Percentiles rank a stretch among this genome's conserved stretches.
These are phyloP conservation scores for Pseudozyma sp. DNA, from an alignment of 1,284 basidiomycete genomes.

Conservation along the genomic window DNA sequence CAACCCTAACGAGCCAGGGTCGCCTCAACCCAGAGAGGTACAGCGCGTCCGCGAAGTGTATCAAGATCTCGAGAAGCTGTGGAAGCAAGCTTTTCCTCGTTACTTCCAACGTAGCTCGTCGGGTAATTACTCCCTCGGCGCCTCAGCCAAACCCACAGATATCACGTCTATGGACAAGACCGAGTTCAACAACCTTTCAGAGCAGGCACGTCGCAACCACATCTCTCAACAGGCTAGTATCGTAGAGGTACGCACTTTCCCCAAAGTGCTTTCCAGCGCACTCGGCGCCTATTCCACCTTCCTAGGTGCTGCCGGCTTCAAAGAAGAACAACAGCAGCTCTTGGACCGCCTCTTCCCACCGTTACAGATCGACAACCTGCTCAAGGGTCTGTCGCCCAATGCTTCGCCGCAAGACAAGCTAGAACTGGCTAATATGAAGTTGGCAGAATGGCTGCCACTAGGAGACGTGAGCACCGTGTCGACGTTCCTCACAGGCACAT, in stretches of 20 bases:
- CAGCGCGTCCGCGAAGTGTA: conserved; percentile 20
- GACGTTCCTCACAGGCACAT: background rate
- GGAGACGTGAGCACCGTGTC: conserved; percentile 27
- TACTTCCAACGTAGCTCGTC: conserved; percentile 20
- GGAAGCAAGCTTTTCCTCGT: conserved; percentile 36
- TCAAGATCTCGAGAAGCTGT: conserved; percentile 33
- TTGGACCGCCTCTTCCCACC: conserved; percentile 34
- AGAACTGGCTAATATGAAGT: conserved; percentile 26
- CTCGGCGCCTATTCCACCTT: conserved; percentile 24
- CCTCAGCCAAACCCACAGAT: conserved; percentile 4
- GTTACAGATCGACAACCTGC: conserved; percentile 15
- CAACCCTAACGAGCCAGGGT: background rate
- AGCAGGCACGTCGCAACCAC: conserved; percentile 36
- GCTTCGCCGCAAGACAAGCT: conserved; percentile 43
- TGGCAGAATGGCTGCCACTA: conserved; percentile 24
- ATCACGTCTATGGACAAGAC: conserved; percentile 4
- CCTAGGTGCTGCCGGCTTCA: background rate
- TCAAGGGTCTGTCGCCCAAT: conserved; percentile 13
- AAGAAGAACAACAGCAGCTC: conserved; percentile 23
- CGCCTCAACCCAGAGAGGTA: conserved; percentile 7
- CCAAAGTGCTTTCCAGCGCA: conserved; percentile 24
- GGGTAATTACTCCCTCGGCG: background rate
- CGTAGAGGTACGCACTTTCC: conserved; percentile 25
- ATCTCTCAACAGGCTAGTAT: conserved; percentile 42
- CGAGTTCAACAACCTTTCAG: conserved; percentile 18